Evolutionary conservation across 805 yeast genomes (phyloP).

Genomic region (Ogataea zsoltii): DNA sequence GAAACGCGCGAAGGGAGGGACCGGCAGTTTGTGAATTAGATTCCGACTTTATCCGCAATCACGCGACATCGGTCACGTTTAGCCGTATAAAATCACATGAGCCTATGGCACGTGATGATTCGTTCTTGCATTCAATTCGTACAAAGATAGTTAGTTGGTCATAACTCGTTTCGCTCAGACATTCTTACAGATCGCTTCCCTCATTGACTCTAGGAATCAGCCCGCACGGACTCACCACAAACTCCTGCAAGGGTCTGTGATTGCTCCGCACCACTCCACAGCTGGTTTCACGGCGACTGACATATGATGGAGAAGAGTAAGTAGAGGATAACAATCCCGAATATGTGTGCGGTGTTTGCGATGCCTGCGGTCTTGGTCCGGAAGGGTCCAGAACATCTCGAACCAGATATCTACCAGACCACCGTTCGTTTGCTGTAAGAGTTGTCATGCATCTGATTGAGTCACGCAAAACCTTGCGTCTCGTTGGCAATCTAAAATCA

Average conservation of each 20-base stretch:
- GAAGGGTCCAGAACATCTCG: conserved; percentile 21
- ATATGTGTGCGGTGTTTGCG: conserved; percentile 3
- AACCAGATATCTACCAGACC: conserved; percentile 35
- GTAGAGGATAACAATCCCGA: conserved; percentile 12
- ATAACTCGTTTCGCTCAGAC: neutral
- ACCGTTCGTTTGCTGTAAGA: conserved; percentile 33
- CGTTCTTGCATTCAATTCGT: neutral
- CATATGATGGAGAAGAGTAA: conserved; percentile 1
- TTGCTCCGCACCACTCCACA: conserved; percentile 2
- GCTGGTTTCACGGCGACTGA: conserved; percentile 3
- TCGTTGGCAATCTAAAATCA: conserved; percentile 20
- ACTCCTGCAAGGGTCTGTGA: conserved; percentile 32
- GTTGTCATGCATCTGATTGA: conserved; percentile 37
- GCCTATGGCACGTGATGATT: too few species aligned
- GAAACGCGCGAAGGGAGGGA: conserved; percentile 2
- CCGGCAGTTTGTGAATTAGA: neutral
- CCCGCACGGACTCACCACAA: conserved; percentile 36
- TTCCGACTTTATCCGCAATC: neutral
- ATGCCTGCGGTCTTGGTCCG: conserved; percentile 1
- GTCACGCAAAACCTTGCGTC: conserved; percentile 32
- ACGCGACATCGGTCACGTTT: neutral
- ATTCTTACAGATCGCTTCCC: conserved; percentile 7
- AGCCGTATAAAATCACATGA: neutral
- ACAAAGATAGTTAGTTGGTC: neutral
- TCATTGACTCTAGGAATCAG: conserved; percentile 31